Conservation (phyloP, 2,329 filamentous ascomycete species). For the Cordyceps javanica region DNA sequence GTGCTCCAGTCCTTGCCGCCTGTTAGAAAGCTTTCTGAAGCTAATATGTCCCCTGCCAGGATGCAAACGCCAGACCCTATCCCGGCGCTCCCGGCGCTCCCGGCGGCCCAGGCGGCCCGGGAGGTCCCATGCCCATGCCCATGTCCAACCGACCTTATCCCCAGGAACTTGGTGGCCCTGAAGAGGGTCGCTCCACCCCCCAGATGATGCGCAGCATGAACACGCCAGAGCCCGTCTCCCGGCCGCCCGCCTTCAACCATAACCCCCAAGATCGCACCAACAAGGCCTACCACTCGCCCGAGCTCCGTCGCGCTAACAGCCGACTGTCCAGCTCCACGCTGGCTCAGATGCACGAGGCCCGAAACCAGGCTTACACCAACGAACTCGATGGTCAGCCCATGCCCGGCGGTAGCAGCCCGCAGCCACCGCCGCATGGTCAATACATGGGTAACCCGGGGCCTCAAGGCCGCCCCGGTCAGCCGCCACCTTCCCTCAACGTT, state of each 20-base stretch:
- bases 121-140: constrained; percentile 3
- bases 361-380: constrained; percentile 9
- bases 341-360: constrained; percentile 63
- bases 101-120: neutral
- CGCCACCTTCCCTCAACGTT: constrained; percentile 36
- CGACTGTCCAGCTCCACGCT: constrained; percentile 79
- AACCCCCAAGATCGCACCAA: constrained; percentile 62
- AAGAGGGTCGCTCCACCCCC: neutral
- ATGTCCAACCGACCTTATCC: constrained; percentile 21
- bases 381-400: constrained; percentile 11
- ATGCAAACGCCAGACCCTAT: constrained; percentile 21
- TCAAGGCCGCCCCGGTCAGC: constrained; percentile 27
- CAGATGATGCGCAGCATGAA: constrained; percentile 43
- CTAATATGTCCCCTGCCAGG: constrained; percentile 23
- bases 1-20: constrained; percentile 29
- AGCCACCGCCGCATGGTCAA: constrained; percentile 17
- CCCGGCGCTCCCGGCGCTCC: constrained; percentile 16
- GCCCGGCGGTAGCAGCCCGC: neutral
- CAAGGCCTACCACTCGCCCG: constrained; percentile 65
- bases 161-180: neutral
- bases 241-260: constrained; percentile 76
- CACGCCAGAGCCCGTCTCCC: constrained; percentile 69
- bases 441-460: constrained; percentile 32
- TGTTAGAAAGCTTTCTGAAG: constrained; percentile 43
- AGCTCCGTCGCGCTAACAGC: constrained; percentile 74